Base-by-base conservation (phyloP, 2,329 filamentous ascomycete species). In the Trichoderma sp. region DNA sequence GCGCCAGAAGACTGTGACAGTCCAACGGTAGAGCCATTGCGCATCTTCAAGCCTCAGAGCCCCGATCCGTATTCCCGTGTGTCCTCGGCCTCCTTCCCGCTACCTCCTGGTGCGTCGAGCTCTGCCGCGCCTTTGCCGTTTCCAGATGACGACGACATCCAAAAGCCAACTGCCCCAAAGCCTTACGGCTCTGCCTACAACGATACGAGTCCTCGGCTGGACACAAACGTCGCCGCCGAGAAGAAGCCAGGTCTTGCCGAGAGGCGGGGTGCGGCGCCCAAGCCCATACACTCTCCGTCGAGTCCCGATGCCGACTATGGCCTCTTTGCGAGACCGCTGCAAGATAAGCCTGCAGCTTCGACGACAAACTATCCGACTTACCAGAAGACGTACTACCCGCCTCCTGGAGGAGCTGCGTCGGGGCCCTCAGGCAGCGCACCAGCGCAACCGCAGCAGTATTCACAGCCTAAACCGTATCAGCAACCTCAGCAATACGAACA, bases 231-330 rank as follows among this genome's bases (percentile, higher is more conserved):
- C n/a, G 82, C 86, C 32, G 77, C 81, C 72, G 82, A 90, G 74
- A 83, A 84, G 77, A 86, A 85, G 76, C 87, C 87, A 52, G 86
- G 87, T 58, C 83, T 97, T 68, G 93, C 92, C 19, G 93, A 97
- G 81, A 86, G 94, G 72, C 87, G 94, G 74, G 92, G 92, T 27
- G 90, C 90, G n/a, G 89, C 86, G 8, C 92, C 93, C 27, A 94
- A 92, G 76, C 91, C 93, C 57, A 83, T 97, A 59, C 91, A 93
- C 67, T 93, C 94, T 70, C 94, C 93, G 1, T 89, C 91, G 19
- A 93, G 90, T 53, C 90, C 92, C 22, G 90, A 91, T 69, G 83
- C 84, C 27, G 92, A 95, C 70, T 89, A 93, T 66, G 91, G 88
- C n/a, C 81, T 97, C 64, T 96, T 96, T 77, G 90, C 92, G 69